Base-by-base conservation (phyloP, 371 early-diverging fungal species). In the Rhizopus microsporus region DNA sequence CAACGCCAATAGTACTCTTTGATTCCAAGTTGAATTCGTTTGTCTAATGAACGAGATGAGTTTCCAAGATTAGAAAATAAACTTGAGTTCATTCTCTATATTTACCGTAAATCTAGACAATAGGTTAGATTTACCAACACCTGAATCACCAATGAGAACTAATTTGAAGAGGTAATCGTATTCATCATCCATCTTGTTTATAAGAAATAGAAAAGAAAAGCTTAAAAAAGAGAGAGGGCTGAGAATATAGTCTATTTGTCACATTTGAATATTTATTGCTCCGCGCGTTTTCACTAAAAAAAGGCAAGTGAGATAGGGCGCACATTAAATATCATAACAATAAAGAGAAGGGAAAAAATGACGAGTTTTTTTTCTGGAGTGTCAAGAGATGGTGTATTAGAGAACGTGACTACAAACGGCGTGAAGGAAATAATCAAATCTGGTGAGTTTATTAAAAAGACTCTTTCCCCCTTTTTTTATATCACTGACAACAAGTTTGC, bases 1-100 rank as follows among this genome's bases (percentile, higher is more conserved):
- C 84, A 35, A 83, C 77, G 45, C 81, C 99, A 72, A 99, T 99
- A 58, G 99, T 99, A 39, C 99, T 96, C 72, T 98, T 98, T 51
- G 97, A 94, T 64, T 96, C 97, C 62, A 95, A 74, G 75, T 92
- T 93, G 83, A 99, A 99, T 73, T 96, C 97, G 78, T 98, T 94
- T 56, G 96, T 75, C 79, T 78, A 61, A 42, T 13, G 2, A 17
- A 34, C 16, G 46, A 40, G 48, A 38, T 40, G 34, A 49, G 50
- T 47, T 49, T 49, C 7, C 35, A 49, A 29, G 15, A 23, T 2
- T 9, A 7, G 13, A 34, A 33, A 33, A 7, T 17, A 43, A 44
- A 7, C 5, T 0, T 5, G 5, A 5, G 38, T 17, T 7, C 23
- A 23, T 23, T 23, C 23, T 23, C 23, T 23, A 29, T 38, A 56